Percentiles rank a stretch among this genome's conserved stretches.
Conservation (phyloP, 2,329 filamentous ascomycete genomes). For the Fusarium albidum region DNA sequence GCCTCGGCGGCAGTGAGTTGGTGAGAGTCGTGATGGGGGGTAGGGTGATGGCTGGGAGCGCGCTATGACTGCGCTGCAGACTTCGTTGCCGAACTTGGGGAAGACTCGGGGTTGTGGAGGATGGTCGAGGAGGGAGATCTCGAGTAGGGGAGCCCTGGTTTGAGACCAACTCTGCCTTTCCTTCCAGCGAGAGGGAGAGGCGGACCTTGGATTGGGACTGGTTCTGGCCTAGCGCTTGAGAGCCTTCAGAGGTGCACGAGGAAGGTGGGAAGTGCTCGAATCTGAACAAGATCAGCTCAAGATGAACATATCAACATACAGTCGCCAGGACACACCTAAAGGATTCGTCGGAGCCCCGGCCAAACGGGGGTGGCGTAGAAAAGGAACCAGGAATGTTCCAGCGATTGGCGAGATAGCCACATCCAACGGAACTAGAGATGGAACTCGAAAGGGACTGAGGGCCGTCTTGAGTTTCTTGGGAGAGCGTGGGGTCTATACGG, state of each 20-base stretch:
- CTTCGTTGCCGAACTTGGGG: slow-evolving; percentile 58
- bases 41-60: slow-evolving; percentile 66
- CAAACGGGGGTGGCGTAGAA: slow-evolving; percentile 56
- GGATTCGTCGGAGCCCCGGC: slow-evolving; percentile 52
- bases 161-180: slow-evolving; percentile 86
- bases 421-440: slow-evolving; percentile 56
- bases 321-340: slow-evolving; percentile 50
- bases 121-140: slow-evolving; percentile 56
- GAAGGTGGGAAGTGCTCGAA: slow-evolving; percentile 54
- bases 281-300: slow-evolving; percentile 41
- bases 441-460: slow-evolving; percentile 47
- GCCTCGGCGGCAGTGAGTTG: slow-evolving; percentile 60
- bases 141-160: slow-evolving; percentile 72
- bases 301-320: not conserved
- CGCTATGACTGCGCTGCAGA: slow-evolving; percentile 76
- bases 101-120: slow-evolving; percentile 57
- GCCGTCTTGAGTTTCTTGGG: slow-evolving; percentile 40
- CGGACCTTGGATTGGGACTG: slow-evolving; percentile 67
- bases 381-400: slow-evolving; percentile 64
- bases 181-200: slow-evolving; percentile 85
- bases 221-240: slow-evolving; percentile 45
- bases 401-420: slow-evolving; percentile 64
- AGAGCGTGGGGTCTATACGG: slow-evolving; percentile 39
- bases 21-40: slow-evolving; percentile 64
- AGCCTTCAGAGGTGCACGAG: slow-evolving; percentile 52